Evolutionary conservation across 2,329 filamentous ascomycete genomes (phyloP).

Genomic region (Penicillium palitans): DNA sequence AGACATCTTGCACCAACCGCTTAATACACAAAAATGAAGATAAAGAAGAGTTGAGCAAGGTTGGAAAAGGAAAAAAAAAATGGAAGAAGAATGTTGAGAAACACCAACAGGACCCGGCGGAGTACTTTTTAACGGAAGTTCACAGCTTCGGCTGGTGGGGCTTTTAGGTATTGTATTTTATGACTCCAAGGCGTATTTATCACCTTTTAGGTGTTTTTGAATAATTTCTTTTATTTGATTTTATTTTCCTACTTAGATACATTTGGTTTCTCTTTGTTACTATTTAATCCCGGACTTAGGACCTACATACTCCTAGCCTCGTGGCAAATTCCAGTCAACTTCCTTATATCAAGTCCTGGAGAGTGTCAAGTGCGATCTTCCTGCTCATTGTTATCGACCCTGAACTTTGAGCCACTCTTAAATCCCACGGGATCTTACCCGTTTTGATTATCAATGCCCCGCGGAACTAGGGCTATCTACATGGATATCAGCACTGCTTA

Average conservation of each 20-base stretch:
- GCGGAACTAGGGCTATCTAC: not conserved
- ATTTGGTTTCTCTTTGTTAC: not conserved
- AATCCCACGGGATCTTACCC: not conserved
- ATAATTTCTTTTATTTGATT: not conserved
- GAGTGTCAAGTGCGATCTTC: not conserved
- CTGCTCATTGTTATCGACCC: not conserved
- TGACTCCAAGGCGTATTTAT: conserved; percentile 19
- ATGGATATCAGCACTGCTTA: not conserved
- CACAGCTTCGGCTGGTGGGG: conserved; percentile 27
- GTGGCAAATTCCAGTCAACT: not conserved
- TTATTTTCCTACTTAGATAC: too few relatives aligned
- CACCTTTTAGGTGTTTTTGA: not conserved
- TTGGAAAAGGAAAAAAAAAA: conserved; percentile 15
- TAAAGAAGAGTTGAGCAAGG: conserved; percentile 1
- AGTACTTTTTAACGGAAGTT: conserved; percentile 35
- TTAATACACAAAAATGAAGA: conserved; percentile 18
- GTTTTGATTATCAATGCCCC: conserved; percentile 4
- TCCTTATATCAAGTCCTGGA: not conserved
- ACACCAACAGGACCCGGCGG: conserved; percentile 33
- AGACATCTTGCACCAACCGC: conserved; percentile 43
- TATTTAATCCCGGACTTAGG: not conserved
- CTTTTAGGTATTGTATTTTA: conserved; percentile 18
- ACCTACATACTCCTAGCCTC: conserved; percentile 1
- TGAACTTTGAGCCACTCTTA: not conserved
- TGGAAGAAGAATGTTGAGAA: conserved; percentile 26